Base-by-base conservation (phyloP, 148 eudicot species). In the Dianthus caryophyllus region DNA sequence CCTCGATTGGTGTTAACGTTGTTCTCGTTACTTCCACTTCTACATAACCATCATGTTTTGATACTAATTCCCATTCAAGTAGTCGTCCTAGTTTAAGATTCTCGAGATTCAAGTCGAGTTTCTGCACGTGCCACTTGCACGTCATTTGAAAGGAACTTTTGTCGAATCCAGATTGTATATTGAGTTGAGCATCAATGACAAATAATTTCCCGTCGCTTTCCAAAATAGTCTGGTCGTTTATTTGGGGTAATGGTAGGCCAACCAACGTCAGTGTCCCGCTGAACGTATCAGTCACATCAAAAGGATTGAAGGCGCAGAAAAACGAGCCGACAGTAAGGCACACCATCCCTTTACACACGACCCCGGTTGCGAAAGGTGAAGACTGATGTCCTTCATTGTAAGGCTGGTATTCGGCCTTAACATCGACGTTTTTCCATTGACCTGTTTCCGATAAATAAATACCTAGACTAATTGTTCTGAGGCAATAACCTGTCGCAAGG, bases 371-470 rank as follows among this genome's bases (percentile, higher is more conserved):
- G 25, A 0, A n/a, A n/a, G 6, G 11, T 41, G 10, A 41, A 41
- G 1, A 4, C 1, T 1, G 12, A 41, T 1, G 44, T 41, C 44
- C 44, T 41, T 49, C 51, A 14, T 47, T n/a, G n/a, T 15, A 6
- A 18, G 53, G 21, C 21, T 18, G 29, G 25, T 18, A 15, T 41
- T 18, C 44, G 64, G 36, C 36, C 18, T 13, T 9, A 59, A 59
- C 44, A 17, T 59, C 64, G 2, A 33, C 17, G 15, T 59, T 59
- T 59, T 31, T 33, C 43, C 43, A 59, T n/a, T n/a, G 43, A 6
- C 44, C 0, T 36, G 63, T 59, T 43, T 59, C 63, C 43, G 63
- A 59, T 30, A 59, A 59, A 43, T 59, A 59, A 59, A 59, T 18
- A n/a, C 4, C 43, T 12, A 59, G 36, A 12, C 10, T 59, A 20